Conservation (phyloP, 768 basidiomycete species). For the Lactarius pseudohatsudake region DNA sequence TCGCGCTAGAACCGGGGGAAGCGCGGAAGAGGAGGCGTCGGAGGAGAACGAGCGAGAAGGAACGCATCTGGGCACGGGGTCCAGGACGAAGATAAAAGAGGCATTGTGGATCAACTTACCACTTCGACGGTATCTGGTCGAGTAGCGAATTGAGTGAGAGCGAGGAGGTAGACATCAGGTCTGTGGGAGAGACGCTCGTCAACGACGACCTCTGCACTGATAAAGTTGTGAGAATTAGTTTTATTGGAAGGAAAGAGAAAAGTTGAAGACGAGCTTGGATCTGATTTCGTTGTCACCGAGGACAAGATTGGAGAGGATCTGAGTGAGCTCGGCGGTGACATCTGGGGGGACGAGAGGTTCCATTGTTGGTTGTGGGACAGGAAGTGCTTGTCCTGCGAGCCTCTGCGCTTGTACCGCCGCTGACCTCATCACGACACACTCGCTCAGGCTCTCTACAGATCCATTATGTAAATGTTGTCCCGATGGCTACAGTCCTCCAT, state of each 20-base stretch:
- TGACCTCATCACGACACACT: slow-evolving; percentile 8
- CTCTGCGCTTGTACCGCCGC: background rate
- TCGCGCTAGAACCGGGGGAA: slow-evolving; percentile 39
- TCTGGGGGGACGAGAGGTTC: slow-evolving; percentile 49
- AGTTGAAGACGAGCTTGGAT: slow-evolving; percentile 48
- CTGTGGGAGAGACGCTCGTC: slow-evolving; percentile 76
- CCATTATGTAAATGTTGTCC: no score
- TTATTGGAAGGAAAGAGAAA: slow-evolving; percentile 5
- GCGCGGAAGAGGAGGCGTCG: slow-evolving; percentile 75
- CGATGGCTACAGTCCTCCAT: no score
- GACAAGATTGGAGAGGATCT: slow-evolving; percentile 82
- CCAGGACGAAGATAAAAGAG: background rate
- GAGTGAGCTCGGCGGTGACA: slow-evolving; percentile 73
- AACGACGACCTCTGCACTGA: slow-evolving; percentile 75
- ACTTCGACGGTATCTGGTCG: slow-evolving; percentile 71
- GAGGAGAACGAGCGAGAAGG: slow-evolving; percentile 78
- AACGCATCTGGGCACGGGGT: slow-evolving; percentile 61
- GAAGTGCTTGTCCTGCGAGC: no score
- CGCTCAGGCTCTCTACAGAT: no score
- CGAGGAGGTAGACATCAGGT: slow-evolving; percentile 77
- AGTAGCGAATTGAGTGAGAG: slow-evolving; percentile 75
- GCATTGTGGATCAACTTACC: slow-evolving; percentile 45
- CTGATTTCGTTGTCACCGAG: slow-evolving; percentile 83
- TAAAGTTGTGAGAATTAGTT: slow-evolving; percentile 9
- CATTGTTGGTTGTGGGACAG: slow-evolving; percentile 5